Conservation (phyloP, 1,284 basidiomycete genomes). For the Fomitopsis betulina region DNA sequence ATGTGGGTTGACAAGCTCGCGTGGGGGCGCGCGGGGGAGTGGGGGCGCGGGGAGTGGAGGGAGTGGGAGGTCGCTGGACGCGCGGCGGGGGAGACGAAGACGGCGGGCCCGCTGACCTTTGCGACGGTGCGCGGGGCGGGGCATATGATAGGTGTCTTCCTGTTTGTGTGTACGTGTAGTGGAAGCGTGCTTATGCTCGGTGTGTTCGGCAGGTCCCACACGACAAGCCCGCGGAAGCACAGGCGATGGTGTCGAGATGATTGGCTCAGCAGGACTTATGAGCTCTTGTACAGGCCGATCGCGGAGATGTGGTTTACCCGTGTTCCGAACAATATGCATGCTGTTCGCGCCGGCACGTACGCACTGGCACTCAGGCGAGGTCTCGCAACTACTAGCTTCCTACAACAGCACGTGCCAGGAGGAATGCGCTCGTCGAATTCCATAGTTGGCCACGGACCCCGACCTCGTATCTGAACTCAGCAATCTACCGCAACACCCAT, state of each 20-base stretch:
- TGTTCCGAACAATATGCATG: too few species aligned
- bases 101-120: constrained; percentile 57
- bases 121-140: constrained; percentile 60
- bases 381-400: too few species aligned
- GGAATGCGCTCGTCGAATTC: too few species aligned
- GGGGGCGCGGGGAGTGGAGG: constrained; percentile 44
- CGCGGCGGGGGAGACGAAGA: constrained; percentile 62
- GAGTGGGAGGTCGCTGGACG: constrained; percentile 55
- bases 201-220: constrained; percentile 46
- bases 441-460: too few species aligned
- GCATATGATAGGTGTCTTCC: constrained; percentile 59
- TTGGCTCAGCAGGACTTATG: constrained; percentile 39
- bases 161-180: constrained; percentile 3
- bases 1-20: constrained; percentile 72
- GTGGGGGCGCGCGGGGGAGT: constrained; percentile 59
- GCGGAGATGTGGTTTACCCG: too few species aligned
- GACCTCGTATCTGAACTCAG: too few species aligned
- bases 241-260: constrained; percentile 58
- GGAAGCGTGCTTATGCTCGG: constrained; percentile 6
- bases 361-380: too few species aligned
- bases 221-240: constrained; percentile 60
- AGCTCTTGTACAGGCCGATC: constrained; percentile 3
- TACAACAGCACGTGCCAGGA: too few species aligned
- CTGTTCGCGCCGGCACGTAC: too few species aligned
- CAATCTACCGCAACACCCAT: too few species aligned